Evolutionary conservation across 1,284 basidiomycete species (phyloP).

Genomic region (Ustilago xerochloae): DNA sequence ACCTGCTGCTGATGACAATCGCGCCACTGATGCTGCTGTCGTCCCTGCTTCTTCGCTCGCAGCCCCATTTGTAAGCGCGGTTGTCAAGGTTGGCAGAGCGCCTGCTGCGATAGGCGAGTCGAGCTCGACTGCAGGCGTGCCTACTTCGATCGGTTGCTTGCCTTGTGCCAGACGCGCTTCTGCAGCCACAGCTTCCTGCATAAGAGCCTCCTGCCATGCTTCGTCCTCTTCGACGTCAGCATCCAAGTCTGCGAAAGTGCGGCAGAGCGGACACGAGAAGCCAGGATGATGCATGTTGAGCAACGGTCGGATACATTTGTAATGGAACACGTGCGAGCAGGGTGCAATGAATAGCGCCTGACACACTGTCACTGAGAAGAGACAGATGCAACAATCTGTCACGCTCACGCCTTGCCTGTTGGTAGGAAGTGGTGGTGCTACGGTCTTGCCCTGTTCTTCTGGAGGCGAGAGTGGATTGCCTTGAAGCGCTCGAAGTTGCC

Average conservation of each 20-base stretch:
- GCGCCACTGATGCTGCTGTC: not conserved
- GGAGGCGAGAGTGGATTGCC: conserved; percentile 47
- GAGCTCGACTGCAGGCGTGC: conserved; percentile 42
- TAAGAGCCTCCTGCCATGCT: conserved; percentile 59
- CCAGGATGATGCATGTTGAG: conserved; percentile 86
- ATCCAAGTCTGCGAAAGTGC: conserved; percentile 86
- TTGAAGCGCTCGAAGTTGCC: conserved; percentile 81
- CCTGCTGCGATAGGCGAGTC: conserved; percentile 41
- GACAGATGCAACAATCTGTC: conserved; percentile 69
- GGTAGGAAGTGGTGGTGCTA: conserved; percentile 33
- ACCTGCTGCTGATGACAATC: conserved; percentile 1
- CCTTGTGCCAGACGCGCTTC: conserved; percentile 39
- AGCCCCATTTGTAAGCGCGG: conserved; percentile 7
- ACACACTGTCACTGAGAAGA: conserved; percentile 92
- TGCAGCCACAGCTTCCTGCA: conserved; percentile 49
- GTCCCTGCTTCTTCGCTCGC: not conserved
- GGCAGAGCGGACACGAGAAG: conserved; percentile 93
- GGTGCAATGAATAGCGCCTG: conserved; percentile 94
- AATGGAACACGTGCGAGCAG: conserved; percentile 92
- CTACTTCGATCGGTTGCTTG: conserved; percentile 44
- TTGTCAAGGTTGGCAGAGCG: conserved; percentile 11
- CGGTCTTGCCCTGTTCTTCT: conserved; percentile 28
- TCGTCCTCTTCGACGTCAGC: conserved; percentile 84
- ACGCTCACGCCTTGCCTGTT: conserved; percentile 59
- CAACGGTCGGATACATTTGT: conserved; percentile 95